phyloP scores from a whole-genome alignment of 495 filamentous ascomycete species.

The Apodospora peruviana region DNA sequence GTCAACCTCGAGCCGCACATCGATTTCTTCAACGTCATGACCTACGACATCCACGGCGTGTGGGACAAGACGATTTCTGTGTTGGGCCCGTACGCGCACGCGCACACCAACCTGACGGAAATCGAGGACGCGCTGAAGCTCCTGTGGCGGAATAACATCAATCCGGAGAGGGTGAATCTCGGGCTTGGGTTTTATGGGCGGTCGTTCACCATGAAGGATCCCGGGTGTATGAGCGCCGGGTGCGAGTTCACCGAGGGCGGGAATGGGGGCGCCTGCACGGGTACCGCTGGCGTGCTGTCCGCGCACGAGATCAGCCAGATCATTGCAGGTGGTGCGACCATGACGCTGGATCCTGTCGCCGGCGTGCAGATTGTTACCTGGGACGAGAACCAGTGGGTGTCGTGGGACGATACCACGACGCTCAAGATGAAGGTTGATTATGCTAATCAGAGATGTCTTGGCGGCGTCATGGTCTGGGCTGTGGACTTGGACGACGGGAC shows the following conservation, averaged over 20 bases:
- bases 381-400: conserved; percentile 38
- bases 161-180: conserved; percentile 34
- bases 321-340: conserved; percentile 4
- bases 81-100: conserved; percentile 18
- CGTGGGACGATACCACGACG: conserved; percentile 34
- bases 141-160: conserved; percentile 45
- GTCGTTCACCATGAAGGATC: conserved; percentile 10
- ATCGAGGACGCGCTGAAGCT: conserved; percentile 43
- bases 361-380: conserved; percentile 33
- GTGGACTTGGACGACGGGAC: conserved; percentile 18
- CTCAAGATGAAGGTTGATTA: conserved; percentile 33
- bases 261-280: conserved; percentile 26
- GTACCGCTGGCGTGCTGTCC: conserved; percentile 26
- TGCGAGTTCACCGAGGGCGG: conserved; percentile 21
- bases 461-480: conserved; percentile 25
- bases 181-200: conserved; percentile 50
- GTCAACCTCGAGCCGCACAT: conserved; percentile 27
- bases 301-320: conserved; percentile 31
- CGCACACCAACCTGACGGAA: conserved; percentile 53
- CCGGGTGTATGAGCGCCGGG: conserved; percentile 11
- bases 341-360: conserved; percentile 12
- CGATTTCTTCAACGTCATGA: conserved; percentile 55
- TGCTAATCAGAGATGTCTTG: conserved; percentile 25
- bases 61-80: conserved; percentile 16
- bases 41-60: conserved; percentile 41